Conservation (phyloP, 441 rosid species). For the Adansonia gregorii region DNA sequence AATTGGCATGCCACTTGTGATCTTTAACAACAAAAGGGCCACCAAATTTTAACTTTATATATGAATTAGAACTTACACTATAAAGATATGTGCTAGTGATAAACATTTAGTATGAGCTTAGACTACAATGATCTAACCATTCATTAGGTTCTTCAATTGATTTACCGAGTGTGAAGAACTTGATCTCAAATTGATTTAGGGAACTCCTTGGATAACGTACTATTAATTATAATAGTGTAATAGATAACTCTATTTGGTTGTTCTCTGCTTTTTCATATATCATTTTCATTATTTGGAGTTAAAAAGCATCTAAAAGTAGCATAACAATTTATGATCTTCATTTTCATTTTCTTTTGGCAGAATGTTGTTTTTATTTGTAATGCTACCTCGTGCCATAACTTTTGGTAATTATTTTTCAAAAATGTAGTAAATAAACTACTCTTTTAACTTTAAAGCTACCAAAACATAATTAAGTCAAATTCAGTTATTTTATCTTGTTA, state of each 20-base stretch:
- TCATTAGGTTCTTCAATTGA: neutral
- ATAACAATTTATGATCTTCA: neutral
- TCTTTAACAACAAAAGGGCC: neutral
- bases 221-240: neutral
- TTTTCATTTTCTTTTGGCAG: neutral
- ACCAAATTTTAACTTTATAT: neutral
- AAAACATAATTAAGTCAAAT: too few species aligned
- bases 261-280: neutral
- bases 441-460: neutral
- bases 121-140: too few species aligned
- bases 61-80: neutral
- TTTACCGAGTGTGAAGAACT: neutral
- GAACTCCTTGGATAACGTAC: neutral
- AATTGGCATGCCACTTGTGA: neutral
- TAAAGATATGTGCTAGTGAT: neutral
- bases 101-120: neutral
- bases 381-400: neutral
- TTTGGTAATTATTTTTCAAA: neutral
- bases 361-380: neutral
- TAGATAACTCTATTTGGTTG: neutral
- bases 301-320: neutral
- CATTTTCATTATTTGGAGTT: neutral
- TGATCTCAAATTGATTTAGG: neutral
- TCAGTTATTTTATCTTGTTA: too few species aligned
- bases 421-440: neutral